Base-by-base conservation (phyloP, 148 eudicot genomes). In the Rhododendron mucronatum region DNA sequence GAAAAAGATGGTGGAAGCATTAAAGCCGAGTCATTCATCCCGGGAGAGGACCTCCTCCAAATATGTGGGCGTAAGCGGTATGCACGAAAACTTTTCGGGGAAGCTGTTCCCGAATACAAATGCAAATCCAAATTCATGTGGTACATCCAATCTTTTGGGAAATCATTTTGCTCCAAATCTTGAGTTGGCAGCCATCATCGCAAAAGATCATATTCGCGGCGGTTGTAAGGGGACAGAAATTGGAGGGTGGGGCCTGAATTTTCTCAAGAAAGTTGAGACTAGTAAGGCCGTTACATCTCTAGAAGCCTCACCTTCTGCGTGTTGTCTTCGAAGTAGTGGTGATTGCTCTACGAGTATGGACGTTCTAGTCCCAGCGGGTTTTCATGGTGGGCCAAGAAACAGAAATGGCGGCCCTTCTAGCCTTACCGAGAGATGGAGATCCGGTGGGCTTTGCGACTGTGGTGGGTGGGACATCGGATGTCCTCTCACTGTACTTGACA, bases 391-490 rank as follows among this genome's bases (percentile, higher is more conserved):
- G 53, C 95, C 96, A 67, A 93, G 92, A 84, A 92, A 88, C 9
- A 80, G 87, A 76, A 85, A 55, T 12, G 91, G 92, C 47, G 98
- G 98, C 48, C 95, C 98, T 33, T 90, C 90, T 44, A 81, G 95
- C 85, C 94, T 97, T 82, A 67, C 91, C 4, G 94, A 97, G 73
- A 89, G 99, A 86, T 96, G 98, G 97, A 92, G 89, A 76, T 88
- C 86, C 9, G 94, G 91, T 53, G 98, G 99, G 73, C 86, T 57
- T 2, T 95, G 98, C 83, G 98, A 95, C 71, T 97, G 99, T 89
- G 99, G 99, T 39, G 99, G 99, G 30, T 97, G 99, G 99, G 99
- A 97, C 86, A 84, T 93, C 21, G 99, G 98, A 23, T 97, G 99
- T 81, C 97, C 98, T 35, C 88, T 97, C 59, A 93, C 90, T 65